Conservation (phyloP, 208 protist species). For the Leishmania martiniquensis region DNA sequence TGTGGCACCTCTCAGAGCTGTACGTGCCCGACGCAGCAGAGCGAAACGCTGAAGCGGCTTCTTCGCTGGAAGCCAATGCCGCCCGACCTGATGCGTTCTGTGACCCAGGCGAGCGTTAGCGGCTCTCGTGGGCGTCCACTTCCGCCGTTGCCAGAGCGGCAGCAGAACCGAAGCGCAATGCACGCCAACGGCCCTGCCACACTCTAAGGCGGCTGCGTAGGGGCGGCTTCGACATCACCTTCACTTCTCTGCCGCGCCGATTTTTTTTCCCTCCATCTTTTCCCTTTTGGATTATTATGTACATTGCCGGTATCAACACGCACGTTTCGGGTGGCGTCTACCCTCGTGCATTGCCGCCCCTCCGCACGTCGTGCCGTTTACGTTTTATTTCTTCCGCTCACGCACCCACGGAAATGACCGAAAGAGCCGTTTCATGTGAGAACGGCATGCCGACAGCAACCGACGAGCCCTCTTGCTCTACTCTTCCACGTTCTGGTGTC, state of each 20-base stretch:
- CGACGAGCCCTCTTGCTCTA: background rate
- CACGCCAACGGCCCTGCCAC: conserved; percentile 5
- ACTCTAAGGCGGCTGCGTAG: background rate
- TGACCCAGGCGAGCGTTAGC: conserved; percentile 36
- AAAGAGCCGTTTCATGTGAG: background rate
- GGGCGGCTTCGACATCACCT: background rate
- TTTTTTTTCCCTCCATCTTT: conserved; percentile 5
- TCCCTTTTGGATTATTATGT: conserved; percentile 11
- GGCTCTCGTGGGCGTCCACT: conserved; percentile 35
- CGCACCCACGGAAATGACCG: background rate
- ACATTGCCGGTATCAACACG: conserved; percentile 13
- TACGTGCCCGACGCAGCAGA: conserved; percentile 43
- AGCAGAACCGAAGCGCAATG: background rate
- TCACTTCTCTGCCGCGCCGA: background rate
- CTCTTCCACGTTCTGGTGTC: background rate
- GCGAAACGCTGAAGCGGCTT: conserved; percentile 66
- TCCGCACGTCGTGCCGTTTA: background rate
- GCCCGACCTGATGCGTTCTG: conserved; percentile 38
- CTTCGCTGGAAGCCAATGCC: conserved; percentile 85
- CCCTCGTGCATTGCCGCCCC: background rate
- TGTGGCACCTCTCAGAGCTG: background rate
- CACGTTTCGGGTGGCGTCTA: too few species aligned
- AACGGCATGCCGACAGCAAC: background rate
- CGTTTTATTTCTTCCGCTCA: background rate
- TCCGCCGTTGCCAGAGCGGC: conserved; percentile 38